Evolutionary conservation across 352 stramenopile species (phyloP).

Genomic region (Pythium grandisporangium): DNA sequence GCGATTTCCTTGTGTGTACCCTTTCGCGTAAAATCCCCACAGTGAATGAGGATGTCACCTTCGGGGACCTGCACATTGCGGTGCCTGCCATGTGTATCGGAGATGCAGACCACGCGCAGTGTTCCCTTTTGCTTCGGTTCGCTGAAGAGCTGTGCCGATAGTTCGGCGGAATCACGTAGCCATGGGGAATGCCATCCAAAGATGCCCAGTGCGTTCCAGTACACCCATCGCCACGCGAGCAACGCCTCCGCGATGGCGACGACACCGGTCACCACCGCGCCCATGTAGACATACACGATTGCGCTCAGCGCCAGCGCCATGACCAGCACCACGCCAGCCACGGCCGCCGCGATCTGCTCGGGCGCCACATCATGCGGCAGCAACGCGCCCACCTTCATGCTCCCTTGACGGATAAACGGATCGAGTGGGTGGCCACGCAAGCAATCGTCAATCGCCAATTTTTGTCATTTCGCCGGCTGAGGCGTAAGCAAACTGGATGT

Average conservation of each 20-base stretch:
- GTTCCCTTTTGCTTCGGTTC: slow-evolving; percentile 37
- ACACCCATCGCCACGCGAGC: slow-evolving; percentile 32
- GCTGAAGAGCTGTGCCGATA: slow-evolving; percentile 20
- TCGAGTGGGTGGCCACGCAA: background rate
- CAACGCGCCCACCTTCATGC: slow-evolving; percentile 5
- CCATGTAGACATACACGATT: slow-evolving; percentile 17
- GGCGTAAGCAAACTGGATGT: too few species aligned
- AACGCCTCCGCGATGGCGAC: slow-evolving; percentile 12
- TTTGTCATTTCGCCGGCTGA: too few species aligned
- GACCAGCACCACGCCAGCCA: slow-evolving; percentile 1
- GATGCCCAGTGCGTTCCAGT: slow-evolving; percentile 57
- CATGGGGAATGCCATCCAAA: slow-evolving; percentile 32
- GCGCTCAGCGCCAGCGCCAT: slow-evolving; percentile 8
- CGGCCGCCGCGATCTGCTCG: slow-evolving; percentile 14
- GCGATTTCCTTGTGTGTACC: slow-evolving; percentile 58
- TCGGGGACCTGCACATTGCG: slow-evolving; percentile 47
- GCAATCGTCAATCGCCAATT: background rate
- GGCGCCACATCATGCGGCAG: slow-evolving; percentile 36
- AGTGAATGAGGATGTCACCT: slow-evolving; percentile 85
- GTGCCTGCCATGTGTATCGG: slow-evolving; percentile 73
- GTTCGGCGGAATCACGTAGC: slow-evolving; percentile 23
- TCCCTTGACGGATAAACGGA: background rate
- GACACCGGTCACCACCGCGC: slow-evolving; percentile 6
- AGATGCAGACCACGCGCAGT: slow-evolving; percentile 72
- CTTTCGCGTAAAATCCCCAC: slow-evolving; percentile 85